Conservation (phyloP, 768 basidiomycete species). For the Lentinula guzmanii region DNA sequence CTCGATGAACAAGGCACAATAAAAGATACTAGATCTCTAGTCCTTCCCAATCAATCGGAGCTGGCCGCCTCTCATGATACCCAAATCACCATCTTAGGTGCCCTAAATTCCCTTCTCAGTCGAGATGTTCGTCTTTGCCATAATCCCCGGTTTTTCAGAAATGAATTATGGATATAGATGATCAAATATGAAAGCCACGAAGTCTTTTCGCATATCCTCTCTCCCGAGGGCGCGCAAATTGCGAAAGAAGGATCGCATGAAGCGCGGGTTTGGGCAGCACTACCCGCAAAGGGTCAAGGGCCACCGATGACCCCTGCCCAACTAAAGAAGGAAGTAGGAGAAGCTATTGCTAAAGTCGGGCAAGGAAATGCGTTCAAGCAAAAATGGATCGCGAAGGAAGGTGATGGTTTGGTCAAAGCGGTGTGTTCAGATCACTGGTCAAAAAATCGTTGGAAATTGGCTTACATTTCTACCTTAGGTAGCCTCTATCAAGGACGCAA, state of each 20-base stretch:
- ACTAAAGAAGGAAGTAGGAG: slow-evolving; percentile 73
- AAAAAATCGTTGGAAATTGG: neutral
- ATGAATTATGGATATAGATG: slow-evolving; percentile 51
- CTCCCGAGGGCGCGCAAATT: slow-evolving; percentile 79
- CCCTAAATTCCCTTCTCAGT: slow-evolving; percentile 83
- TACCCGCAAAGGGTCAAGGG: slow-evolving; percentile 68
- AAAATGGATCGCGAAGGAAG: slow-evolving; percentile 93
- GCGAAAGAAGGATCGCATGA: slow-evolving; percentile 86
- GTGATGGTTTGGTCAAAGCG: slow-evolving; percentile 77
- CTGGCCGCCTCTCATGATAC: slow-evolving; percentile 64
- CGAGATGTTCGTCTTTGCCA: slow-evolving; percentile 58
- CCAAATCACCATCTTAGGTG: slow-evolving; percentile 83
- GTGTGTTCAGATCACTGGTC: slow-evolving; percentile 42
- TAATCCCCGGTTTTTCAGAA: slow-evolving; percentile 4
- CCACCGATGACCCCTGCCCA: slow-evolving; percentile 58
- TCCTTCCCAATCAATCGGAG: slow-evolving; percentile 55
- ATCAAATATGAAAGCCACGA: slow-evolving; percentile 77
- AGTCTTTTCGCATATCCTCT: slow-evolving; percentile 64
- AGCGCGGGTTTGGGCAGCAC: slow-evolving; percentile 85
- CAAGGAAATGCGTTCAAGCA: slow-evolving; percentile 96
- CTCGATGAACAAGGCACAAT: slow-evolving; percentile 54
- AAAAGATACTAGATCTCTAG: slow-evolving; percentile 62
- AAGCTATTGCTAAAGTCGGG: slow-evolving; percentile 87
- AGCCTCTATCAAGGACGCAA: slow-evolving; percentile 62
- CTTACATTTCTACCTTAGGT: slow-evolving; percentile 35